These are phyloP conservation scores for Escallonia herrerae DNA, from an alignment of 129 eudicot species.

Conservation along the genomic window DNA sequence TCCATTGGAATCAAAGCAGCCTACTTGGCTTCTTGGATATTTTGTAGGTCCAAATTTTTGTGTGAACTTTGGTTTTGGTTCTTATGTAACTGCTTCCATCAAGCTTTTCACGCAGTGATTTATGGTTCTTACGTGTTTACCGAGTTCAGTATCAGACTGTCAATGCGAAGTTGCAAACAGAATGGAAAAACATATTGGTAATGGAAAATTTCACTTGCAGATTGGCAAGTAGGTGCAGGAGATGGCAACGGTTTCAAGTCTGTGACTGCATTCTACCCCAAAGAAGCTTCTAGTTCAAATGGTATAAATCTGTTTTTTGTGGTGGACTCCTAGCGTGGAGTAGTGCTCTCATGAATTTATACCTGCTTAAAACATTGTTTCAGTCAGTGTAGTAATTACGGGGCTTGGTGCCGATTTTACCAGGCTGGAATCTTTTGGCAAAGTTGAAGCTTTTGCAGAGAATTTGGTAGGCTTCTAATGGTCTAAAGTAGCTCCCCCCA, in stretches of 20 bases:
- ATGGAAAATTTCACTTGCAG: constrained; percentile 35
- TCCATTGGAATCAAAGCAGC: no score
- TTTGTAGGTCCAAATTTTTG: no score
- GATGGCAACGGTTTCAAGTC: constrained; percentile 73
- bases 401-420: constrained; percentile 97
- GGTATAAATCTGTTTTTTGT: constrained; percentile 34
- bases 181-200: background rate
- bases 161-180: background rate
- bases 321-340: constrained; percentile 1
- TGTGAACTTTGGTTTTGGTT: no score
- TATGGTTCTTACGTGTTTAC: background rate
- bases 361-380: constrained; percentile 17
- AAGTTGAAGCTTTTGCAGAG: constrained; percentile 95
- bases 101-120: background rate
- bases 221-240: constrained; percentile 86
- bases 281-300: constrained; percentile 64
- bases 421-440: constrained; percentile 91
- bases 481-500: background rate
- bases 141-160: background rate
- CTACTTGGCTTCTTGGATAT: no score
- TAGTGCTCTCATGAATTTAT: constrained; percentile 2
- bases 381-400: constrained; percentile 82
- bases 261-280: constrained; percentile 80
- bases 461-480: constrained; percentile 45
- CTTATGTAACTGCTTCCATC: background rate